Percentiles rank a stretch among this genome's conserved stretches.
These are phyloP conservation scores for Fermentozyma sake DNA, from an alignment of 1,139 yeast genomes.

Conservation along the genomic window DNA sequence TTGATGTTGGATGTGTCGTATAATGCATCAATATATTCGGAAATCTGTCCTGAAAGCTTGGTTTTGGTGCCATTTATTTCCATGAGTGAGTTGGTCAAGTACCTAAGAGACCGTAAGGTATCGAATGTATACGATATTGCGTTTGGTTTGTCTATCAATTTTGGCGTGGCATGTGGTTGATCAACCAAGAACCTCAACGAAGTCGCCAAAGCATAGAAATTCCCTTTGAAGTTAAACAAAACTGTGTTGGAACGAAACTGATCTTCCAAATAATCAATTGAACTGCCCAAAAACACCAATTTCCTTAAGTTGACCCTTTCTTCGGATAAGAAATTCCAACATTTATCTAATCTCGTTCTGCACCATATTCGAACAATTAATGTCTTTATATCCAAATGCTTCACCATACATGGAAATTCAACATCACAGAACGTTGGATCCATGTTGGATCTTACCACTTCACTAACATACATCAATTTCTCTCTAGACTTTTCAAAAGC, in stretches of 20 bases:
- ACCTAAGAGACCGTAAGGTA: constrained; percentile 29
- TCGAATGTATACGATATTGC: constrained; percentile 31
- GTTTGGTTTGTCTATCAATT: not conserved
- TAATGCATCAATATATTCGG: constrained; percentile 9
- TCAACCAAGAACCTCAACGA: constrained; percentile 7
- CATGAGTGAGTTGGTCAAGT: constrained; percentile 25
- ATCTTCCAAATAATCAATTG: constrained; percentile 12
- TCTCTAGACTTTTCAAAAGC: constrained; percentile 5
- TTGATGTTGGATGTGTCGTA: constrained; percentile 10
- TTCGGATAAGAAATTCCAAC: too few relatives aligned
- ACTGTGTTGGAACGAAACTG: constrained; percentile 22
- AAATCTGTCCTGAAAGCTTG: constrained; percentile 9
- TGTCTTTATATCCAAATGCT: constrained; percentile 4
- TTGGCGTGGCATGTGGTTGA: constrained; percentile 1
- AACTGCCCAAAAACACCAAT: constrained; percentile 12
- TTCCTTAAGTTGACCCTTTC: too few relatives aligned
- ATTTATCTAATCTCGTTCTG: too few relatives aligned
- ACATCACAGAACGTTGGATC: constrained; percentile 30
- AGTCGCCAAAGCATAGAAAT: constrained; percentile 18
- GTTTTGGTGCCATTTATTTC: constrained; percentile 21
- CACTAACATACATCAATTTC: constrained; percentile 33
- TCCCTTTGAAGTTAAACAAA: constrained; percentile 19
- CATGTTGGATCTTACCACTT: constrained; percentile 19
- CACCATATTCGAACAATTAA: constrained; percentile 25
- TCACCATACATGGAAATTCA: constrained; percentile 20